Evolutionary conservation across 2,329 filamentous ascomycete genomes (phyloP).

Genomic region (Epichloe festucae): DNA sequence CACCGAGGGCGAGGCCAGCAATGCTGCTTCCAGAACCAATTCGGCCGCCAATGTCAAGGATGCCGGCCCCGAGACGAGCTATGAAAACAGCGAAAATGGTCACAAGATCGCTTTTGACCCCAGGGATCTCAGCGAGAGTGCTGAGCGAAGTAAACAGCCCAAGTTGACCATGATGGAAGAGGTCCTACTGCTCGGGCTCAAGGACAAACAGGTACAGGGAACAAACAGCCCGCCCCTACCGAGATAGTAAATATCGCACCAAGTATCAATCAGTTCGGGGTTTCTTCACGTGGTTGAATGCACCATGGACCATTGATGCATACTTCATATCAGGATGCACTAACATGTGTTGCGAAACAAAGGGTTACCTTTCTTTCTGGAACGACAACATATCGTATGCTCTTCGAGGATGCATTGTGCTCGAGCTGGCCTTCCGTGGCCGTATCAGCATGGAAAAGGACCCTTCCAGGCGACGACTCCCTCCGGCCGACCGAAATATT

Average conservation of each 20-base stretch:
- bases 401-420: constrained; percentile 91
- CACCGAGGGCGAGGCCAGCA: constrained; percentile 42
- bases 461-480: constrained; percentile 79
- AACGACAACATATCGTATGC: constrained; percentile 99
- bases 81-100: constrained; percentile 84
- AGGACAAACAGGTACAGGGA: constrained; percentile 83
- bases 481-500: constrained; percentile 82
- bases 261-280: background rate
- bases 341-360: constrained; percentile 8
- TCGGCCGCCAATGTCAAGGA: constrained; percentile 40
- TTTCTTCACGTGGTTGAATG: background rate
- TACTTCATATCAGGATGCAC: background rate
- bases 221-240: background rate
- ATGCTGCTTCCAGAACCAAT: constrained; percentile 43
- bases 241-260: background rate
- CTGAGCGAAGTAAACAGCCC: constrained; percentile 91
- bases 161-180: constrained; percentile 99
- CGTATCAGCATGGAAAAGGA: constrained; percentile 98
- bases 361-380: constrained; percentile 99
- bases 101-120: constrained; percentile 98
- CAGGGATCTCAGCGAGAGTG: constrained; percentile 91
- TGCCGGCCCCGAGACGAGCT: constrained; percentile 61
- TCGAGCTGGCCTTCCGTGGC: constrained; percentile 90
- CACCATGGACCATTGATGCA: background rate
- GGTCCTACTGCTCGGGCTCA: constrained; percentile 83